Evolutionary conservation across 192 early-diverging fungal species (phyloP).

Genomic region (Phycomyces nitens): DNA sequence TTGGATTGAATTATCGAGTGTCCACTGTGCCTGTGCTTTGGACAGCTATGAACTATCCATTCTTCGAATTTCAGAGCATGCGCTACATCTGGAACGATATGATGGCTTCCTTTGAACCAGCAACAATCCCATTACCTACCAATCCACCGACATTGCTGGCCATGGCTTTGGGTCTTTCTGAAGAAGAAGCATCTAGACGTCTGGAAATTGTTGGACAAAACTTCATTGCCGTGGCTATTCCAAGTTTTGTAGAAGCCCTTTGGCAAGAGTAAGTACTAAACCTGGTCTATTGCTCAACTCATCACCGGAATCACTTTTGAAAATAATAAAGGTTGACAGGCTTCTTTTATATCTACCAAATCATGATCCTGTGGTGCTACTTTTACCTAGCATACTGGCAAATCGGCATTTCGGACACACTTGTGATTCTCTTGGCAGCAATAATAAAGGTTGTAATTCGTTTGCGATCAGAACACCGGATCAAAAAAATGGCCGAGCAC

Average conservation of each 20-base stretch:
- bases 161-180: conserved; percentile 39
- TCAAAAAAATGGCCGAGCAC: conserved; percentile 56
- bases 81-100: conserved; percentile 57
- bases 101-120: conserved; percentile 46
- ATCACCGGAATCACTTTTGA: conserved; percentile 6
- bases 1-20: conserved; percentile 35
- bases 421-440: conserved; percentile 46
- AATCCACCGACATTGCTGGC: conserved; percentile 32
- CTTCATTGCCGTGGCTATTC: conserved; percentile 57
- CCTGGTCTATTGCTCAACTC: conserved; percentile 10
- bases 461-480: conserved; percentile 45
- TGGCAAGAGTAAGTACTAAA: conserved; percentile 50
- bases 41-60: conserved; percentile 43
- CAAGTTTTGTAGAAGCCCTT: conserved; percentile 47
- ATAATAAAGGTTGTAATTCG: conserved; percentile 46
- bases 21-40: conserved; percentile 38
- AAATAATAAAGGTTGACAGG: conserved; percentile 30
- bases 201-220: conserved; percentile 61
- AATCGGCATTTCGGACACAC: conserved; percentile 49
- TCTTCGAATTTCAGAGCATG: conserved; percentile 66
- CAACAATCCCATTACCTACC: conserved; percentile 44
- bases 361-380: conserved; percentile 44
- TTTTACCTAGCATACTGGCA: conserved; percentile 52
- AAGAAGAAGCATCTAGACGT: conserved; percentile 42
- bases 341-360: conserved; percentile 55